Percentiles rank a stretch among this genome's conserved stretches.
Conservation (phyloP, 345 rosid genomes). For the Capsella bursapastoris region DNA sequence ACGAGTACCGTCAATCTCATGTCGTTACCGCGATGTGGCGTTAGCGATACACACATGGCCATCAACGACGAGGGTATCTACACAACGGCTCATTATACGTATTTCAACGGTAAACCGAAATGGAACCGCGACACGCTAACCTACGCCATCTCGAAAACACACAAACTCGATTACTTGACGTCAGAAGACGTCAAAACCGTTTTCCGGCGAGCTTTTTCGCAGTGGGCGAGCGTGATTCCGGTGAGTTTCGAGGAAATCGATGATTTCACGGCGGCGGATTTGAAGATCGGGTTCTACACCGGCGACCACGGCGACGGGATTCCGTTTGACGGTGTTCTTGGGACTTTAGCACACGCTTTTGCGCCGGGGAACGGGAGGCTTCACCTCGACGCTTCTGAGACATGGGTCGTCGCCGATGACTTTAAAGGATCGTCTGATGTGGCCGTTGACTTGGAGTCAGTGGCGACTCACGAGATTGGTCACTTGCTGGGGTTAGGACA, state of each 20-base stretch:
- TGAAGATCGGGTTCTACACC: constrained; percentile 66
- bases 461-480: constrained; percentile 95
- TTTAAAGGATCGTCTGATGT: constrained; percentile 56
- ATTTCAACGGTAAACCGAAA: constrained; percentile 72
- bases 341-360: constrained; percentile 86
- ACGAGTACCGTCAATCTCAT: constrained; percentile 60
- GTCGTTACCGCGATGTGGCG: constrained; percentile 85
- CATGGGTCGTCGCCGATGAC: constrained; percentile 71
- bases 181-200: constrained; percentile 49
- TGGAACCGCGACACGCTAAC: constrained; percentile 65
- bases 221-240: constrained; percentile 84
- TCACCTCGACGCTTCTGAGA: constrained; percentile 82
- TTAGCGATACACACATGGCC: constrained; percentile 51
- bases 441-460: constrained; percentile 92
- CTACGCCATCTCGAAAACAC: constrained; percentile 59
- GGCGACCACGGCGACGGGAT: constrained; percentile 85
- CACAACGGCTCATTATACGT: constrained; percentile 59
- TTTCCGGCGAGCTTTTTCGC: constrained; percentile 62
- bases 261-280: constrained; percentile 56
- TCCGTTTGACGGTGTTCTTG: constrained; percentile 88
- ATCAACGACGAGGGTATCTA: constrained; percentile 29
- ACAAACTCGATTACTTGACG: constrained; percentile 65
- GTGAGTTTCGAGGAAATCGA: constrained; percentile 62
- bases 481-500: constrained; percentile 88
- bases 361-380: constrained; percentile 86